These are phyloP conservation scores for Mycena leptocephala DNA, from an alignment of 768 basidiomycete species.

Conservation along the genomic window DNA sequence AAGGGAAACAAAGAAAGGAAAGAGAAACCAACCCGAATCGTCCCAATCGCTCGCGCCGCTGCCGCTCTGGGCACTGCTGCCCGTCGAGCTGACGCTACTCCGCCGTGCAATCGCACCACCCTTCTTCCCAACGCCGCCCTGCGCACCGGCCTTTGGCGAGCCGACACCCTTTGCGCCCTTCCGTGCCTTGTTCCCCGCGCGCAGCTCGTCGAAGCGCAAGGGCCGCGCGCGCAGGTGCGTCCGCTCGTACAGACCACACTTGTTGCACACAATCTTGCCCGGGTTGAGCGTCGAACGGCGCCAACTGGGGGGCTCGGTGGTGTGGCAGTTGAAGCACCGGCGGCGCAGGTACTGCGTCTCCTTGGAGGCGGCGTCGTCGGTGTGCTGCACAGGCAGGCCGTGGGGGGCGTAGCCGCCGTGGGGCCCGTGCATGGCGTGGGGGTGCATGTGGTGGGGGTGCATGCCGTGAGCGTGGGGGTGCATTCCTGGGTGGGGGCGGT, in stretches of 20 bases:
- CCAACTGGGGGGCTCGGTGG: slow-evolving; percentile 93
- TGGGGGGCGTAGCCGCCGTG: slow-evolving; percentile 53
- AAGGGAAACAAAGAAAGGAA: slow-evolving; percentile 39
- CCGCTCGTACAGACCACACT: slow-evolving; percentile 93
- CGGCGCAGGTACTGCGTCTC: slow-evolving; percentile 93
- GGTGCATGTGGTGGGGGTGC: slow-evolving; percentile 34
- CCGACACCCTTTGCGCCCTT: slow-evolving; percentile 60
- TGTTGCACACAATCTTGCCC: slow-evolving; percentile 96
- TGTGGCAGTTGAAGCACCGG: slow-evolving; percentile 93
- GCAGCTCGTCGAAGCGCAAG: slow-evolving; percentile 89
- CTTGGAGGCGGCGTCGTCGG: slow-evolving; percentile 92
- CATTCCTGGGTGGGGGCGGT: slow-evolving; percentile 49
- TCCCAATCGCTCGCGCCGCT: slow-evolving; percentile 87
- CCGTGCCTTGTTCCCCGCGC: slow-evolving; percentile 89
- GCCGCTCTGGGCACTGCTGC: slow-evolving; percentile 68
- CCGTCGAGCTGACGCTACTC: slow-evolving; percentile 76
- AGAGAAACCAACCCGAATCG: slow-evolving; percentile 73
- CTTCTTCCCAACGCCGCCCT: slow-evolving; percentile 35
- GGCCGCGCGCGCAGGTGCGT: slow-evolving; percentile 89
- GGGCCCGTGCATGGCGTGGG: neutral
- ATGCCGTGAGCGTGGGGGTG: slow-evolving; percentile 45
- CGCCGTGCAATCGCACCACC: slow-evolving; percentile 64
- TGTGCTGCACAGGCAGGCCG: slow-evolving; percentile 86
- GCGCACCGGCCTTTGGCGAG: slow-evolving; percentile 54
- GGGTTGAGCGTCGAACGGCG: slow-evolving; percentile 90